Evolutionary conservation across 2,329 filamentous ascomycete species (phyloP), one percentile per base, ranked within the genome.

Genomic region (Aspergillus amoenus): DNA sequence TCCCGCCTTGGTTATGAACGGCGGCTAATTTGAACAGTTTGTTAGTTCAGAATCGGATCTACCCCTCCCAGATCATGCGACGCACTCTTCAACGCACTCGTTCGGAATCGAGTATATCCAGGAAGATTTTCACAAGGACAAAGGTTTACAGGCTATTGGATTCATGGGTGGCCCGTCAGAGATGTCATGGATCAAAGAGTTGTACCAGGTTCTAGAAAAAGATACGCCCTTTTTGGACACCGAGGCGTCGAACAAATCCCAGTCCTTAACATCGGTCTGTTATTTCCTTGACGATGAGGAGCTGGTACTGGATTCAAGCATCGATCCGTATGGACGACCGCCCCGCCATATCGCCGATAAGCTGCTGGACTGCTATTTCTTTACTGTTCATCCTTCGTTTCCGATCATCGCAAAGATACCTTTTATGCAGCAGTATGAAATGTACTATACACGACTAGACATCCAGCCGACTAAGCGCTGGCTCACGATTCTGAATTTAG

Each of bases 161-260:
- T 79, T 76, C 61, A 70, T 77, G 57, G 77, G 77, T 9, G 77
- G 76, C 52, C 75, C 76, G 44, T 78, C 76, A 5, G 76, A 77
- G 52, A 69, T 76, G 44, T 72, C 71, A 21, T 79, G 77, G 77
- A 60, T 79, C 30, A 74, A 78, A 59, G 68, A 73, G 50, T 61
- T 79, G 54, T 73, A 71, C 43, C 68, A 74, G 46, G 62, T 72
- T 27, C 72, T 76, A 47, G 71, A 73, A 50, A 65, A 65, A 34
- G 68, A 67, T 17, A 56, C 51, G 15, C 53, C 40, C 4, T 4
- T 61, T 58, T 27, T 54, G 57, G 37, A 56, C 49, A 53, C 30
- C 61, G 58, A 57, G 65, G 65, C 27, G 58, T 17, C 24, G 62
- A 66, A 56, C 64, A 55, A 45, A 65, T 64, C 51, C 70, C 65